A percentile compares a stretch with the other conserved stretches of the same genome.
Conservation (phyloP, 2,329 filamentous ascomycete species). For the Ascochyta pisi region DNA sequence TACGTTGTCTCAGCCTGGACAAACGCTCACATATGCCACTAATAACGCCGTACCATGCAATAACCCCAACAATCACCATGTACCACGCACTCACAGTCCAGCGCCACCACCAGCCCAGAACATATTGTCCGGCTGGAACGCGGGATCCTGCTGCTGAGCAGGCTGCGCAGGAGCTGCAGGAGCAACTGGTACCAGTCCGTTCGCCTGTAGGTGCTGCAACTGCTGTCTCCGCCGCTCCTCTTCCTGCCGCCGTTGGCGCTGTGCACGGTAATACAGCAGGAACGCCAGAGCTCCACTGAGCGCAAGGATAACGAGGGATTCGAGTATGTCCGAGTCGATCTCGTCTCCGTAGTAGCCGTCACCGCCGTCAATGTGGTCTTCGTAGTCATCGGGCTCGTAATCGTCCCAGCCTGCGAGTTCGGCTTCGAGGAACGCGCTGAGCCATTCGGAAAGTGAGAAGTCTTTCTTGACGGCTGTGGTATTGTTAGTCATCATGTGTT, state of each 20-base stretch:
- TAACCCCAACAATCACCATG: too few relatives aligned
- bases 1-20: background rate
- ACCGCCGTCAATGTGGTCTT: conserved; percentile 39
- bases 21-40: background rate
- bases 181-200: background rate
- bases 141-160: background rate
- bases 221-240: conserved; percentile 45
- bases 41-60: conserved; percentile 10
- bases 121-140: conserved; percentile 6
- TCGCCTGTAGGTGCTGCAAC: conserved; percentile 24
- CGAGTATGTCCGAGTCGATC: conserved; percentile 79
- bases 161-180: background rate
- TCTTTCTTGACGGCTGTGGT: conserved; percentile 70
- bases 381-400: conserved; percentile 55
- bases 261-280: conserved; percentile 81
- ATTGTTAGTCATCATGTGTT: conserved; percentile 13
- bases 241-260: conserved; percentile 59
- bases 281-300: conserved; percentile 76
- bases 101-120: conserved; percentile 16
- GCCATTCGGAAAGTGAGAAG: conserved; percentile 84
- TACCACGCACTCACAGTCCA: background rate
- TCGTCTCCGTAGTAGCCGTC: conserved; percentile 68
- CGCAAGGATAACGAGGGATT: conserved; percentile 83
- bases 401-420: conserved; percentile 66
- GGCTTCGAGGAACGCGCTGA: conserved; percentile 78